A percentile compares a stretch with the other conserved stretches of the same genome.
Evolutionary conservation across 2,329 filamentous ascomycete species (phyloP).

Genomic region (Talaromyces sp.): DNA sequence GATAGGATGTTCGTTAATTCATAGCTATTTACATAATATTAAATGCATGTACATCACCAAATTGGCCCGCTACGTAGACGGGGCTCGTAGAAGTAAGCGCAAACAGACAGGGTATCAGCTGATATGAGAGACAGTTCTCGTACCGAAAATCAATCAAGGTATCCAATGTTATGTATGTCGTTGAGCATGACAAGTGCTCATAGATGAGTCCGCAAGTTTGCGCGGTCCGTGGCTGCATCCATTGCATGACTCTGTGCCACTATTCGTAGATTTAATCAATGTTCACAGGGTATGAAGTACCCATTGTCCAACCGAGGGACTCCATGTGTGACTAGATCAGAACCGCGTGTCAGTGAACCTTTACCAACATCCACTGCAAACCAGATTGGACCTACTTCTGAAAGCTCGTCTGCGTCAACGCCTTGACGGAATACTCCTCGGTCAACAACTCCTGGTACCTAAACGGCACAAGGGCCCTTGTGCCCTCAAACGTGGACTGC

Average conservation of each 20-base stretch:
- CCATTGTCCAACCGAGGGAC: constrained; percentile 22
- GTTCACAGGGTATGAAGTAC: background rate
- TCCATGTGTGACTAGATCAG: constrained; percentile 37
- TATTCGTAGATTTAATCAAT: background rate
- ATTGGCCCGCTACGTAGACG: background rate
- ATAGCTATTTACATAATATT: background rate
- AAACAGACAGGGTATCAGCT: background rate
- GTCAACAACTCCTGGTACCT: constrained; percentile 39
- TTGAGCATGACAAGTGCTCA: background rate
- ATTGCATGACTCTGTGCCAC: background rate
- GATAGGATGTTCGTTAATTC: background rate
- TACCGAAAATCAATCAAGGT: background rate
- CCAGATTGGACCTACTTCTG: constrained; percentile 31
- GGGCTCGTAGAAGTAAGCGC: background rate
- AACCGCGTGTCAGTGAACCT: constrained; percentile 19
- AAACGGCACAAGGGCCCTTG: constrained; percentile 63
- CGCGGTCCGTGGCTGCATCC: too few relatives aligned
- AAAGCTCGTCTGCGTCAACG: constrained; percentile 34
- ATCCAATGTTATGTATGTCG: background rate
- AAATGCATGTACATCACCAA: background rate
- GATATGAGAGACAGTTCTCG: background rate
- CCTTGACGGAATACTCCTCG: constrained; percentile 39
- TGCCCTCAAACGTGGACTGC: constrained; percentile 70
- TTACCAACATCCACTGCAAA: background rate
- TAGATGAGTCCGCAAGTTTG: background rate